phyloP scores from a whole-genome alignment of 202 grass and related monocot species.

The Setaria italica region DNA sequence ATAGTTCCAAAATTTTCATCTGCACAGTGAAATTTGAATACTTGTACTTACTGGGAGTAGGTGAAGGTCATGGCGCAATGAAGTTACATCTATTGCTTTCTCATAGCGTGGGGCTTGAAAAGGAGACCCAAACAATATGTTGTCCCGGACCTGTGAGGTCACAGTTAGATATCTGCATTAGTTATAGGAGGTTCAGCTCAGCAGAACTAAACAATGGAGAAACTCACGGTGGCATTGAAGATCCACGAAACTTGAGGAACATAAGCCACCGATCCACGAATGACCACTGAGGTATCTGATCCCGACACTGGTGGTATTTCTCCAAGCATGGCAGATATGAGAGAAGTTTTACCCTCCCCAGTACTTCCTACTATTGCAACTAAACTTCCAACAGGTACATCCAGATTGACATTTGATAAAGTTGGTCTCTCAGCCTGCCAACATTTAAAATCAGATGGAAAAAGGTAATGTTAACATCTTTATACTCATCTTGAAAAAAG shows the following conservation, averaged over 20 bases:
- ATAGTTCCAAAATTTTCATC: constrained; percentile 26
- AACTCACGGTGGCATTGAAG: constrained; percentile 96
- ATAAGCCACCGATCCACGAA: constrained; percentile 89
- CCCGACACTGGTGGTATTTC: constrained; percentile 80
- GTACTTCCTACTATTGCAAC: constrained; percentile 97
- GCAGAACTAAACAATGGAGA: constrained; percentile 22
- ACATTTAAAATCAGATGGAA: constrained; percentile 31
- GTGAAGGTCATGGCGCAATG: constrained; percentile 87
- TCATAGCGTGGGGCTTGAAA: constrained; percentile 77
- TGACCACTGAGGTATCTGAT: constrained; percentile 69
- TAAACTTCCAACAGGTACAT: constrained; percentile 90
- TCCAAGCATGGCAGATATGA: constrained; percentile 97
- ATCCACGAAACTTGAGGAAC: constrained; percentile 99
- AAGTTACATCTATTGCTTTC: constrained; percentile 79
- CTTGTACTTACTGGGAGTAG: constrained; percentile 65
- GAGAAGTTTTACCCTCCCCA: constrained; percentile 98
- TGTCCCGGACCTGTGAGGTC: constrained; percentile 78
- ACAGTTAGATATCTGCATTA: constrained; percentile 34
- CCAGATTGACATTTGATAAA: constrained; percentile 93
- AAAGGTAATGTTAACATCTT: background rate
- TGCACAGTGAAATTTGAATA: constrained; percentile 14
- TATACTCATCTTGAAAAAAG: constrained; percentile 28
- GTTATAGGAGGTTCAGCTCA: constrained; percentile 14
- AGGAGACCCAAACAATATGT: constrained; percentile 96
- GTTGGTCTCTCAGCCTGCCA: constrained; percentile 80